phyloP scores from a whole-genome alignment of 495 filamentous ascomycete species.

The Hypoxylon subgilvum region DNA sequence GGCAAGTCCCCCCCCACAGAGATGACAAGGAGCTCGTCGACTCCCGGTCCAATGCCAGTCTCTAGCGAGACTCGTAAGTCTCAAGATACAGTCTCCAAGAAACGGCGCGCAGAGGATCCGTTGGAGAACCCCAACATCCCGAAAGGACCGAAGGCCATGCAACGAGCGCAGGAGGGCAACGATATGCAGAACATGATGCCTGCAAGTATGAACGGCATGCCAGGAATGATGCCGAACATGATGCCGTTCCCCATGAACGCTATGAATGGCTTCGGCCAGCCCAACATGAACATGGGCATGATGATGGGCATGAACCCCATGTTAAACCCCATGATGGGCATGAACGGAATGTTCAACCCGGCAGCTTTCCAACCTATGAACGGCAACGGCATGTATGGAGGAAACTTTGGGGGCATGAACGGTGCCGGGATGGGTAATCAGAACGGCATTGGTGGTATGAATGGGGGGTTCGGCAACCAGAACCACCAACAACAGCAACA shows the following conservation, averaged over 20 bases:
- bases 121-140: slow-evolving; percentile 68
- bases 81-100: slow-evolving; percentile 61
- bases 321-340: slow-evolving; percentile 58
- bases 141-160: slow-evolving; percentile 65
- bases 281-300: slow-evolving; percentile 50
- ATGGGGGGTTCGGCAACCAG: slow-evolving; percentile 47
- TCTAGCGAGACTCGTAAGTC: slow-evolving; percentile 49
- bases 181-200: slow-evolving; percentile 48
- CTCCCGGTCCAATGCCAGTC: slow-evolving; percentile 38
- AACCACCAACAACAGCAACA: slow-evolving; percentile 41
- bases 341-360: slow-evolving; percentile 61
- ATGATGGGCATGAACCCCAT: slow-evolving; percentile 58
- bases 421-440: slow-evolving; percentile 49
- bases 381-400: slow-evolving; percentile 48
- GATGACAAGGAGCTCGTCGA: slow-evolving; percentile 24
- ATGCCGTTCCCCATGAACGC: slow-evolving; percentile 50
- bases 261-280: slow-evolving; percentile 47
- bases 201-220: slow-evolving; percentile 47
- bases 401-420: slow-evolving; percentile 52
- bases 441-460: slow-evolving; percentile 36
- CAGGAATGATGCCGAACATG: slow-evolving; percentile 52
- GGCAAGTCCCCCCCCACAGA: slow-evolving; percentile 37
- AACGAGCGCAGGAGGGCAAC: slow-evolving; percentile 50
- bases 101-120: slow-evolving; percentile 80
- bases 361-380: slow-evolving; percentile 60